phyloP scores from a whole-genome alignment of 225 moss, liverwort and hornwort genomes.

The Marchantia polymorpha region DNA sequence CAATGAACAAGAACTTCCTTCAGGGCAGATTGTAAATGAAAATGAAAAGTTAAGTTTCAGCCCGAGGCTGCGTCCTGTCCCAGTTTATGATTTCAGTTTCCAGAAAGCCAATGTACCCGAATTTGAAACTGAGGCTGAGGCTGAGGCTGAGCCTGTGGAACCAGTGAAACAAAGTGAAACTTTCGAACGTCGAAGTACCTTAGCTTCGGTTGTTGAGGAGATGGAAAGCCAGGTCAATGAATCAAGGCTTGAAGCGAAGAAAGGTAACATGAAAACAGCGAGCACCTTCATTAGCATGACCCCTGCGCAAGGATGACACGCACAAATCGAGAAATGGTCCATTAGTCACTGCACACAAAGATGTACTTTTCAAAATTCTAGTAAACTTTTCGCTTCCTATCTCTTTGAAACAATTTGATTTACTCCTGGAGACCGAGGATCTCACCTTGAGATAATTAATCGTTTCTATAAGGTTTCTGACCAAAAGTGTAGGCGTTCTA shows the following conservation, averaged over 20 bases:
- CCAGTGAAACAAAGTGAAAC: no score
- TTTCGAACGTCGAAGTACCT: background rate
- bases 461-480: no score
- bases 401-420: no score
- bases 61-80: background rate
- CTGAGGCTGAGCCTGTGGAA: background rate
- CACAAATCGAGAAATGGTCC: conserved; percentile 63
- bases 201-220: conserved; percentile 11
- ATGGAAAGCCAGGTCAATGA: conserved; percentile 19
- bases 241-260: conserved; percentile 5
- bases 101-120: background rate
- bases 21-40: background rate
- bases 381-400: no score
- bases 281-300: conserved; percentile 40
- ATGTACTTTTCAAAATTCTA: no score
- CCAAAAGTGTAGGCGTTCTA: no score
- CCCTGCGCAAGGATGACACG: conserved; percentile 69
- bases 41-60: background rate
- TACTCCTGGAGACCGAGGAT: no score
- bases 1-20: conserved; percentile 8
- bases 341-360: background rate
- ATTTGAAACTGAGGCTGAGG: background rate
- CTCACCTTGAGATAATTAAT: no score
- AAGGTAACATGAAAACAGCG: background rate
- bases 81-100: background rate